Evolutionary conservation across 345 rosid species (phyloP).

Genomic region (Euphorbia peplus): DNA sequence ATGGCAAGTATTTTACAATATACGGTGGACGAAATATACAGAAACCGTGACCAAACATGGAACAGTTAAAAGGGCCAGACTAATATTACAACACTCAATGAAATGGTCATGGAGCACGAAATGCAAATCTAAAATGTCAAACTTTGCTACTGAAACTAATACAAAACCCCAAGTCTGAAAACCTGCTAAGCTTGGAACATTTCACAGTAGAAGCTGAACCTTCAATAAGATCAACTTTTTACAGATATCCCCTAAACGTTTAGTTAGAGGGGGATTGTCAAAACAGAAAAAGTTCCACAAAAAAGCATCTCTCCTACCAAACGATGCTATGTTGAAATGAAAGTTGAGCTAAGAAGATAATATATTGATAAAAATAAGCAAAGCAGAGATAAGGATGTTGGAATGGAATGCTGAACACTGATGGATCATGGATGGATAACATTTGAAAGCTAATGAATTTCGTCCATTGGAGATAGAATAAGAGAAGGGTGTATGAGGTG

Average conservation of each 20-base stretch:
- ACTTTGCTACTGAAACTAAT: not conserved
- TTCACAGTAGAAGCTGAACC: not conserved
- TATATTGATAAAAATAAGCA: no score
- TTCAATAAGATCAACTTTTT: no score
- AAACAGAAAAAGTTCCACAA: not conserved
- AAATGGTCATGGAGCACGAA: not conserved
- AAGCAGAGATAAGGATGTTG: no score
- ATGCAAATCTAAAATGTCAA: not conserved
- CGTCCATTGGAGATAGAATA: no score
- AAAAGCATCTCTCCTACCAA: no score
- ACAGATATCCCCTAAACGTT: no score
- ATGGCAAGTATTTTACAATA: not conserved
- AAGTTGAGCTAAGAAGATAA: no score
- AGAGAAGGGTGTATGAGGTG: no score
- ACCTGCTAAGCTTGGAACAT: not conserved
- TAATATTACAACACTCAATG: not conserved
- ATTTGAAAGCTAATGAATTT: no score
- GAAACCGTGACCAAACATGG: not conserved
- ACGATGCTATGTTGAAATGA: no score
- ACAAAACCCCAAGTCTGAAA: not conserved
- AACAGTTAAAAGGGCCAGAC: not conserved
- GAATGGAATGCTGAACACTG: no score
- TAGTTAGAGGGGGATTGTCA: not conserved
- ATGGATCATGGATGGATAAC: no score
- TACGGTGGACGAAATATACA: not conserved